phyloP scores from a whole-genome alignment of 345 rosid species.

The Combretum micranthum region DNA sequence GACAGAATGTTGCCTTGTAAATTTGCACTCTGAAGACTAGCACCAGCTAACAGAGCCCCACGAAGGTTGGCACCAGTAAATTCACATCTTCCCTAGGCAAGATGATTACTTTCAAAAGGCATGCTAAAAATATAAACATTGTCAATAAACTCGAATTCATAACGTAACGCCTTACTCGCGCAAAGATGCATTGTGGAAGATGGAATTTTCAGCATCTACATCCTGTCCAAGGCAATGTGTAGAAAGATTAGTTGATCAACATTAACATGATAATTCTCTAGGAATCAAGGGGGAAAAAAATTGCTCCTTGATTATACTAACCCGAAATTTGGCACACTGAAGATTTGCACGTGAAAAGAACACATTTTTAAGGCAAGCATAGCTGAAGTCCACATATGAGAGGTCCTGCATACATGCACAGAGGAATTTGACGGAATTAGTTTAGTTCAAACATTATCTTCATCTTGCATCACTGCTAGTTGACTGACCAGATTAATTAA shows the following conservation, averaged over 20 bases:
- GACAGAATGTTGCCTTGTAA: slow-evolving; percentile 50
- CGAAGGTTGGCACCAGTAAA: slow-evolving; percentile 84
- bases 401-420: slow-evolving; percentile 58
- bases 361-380: slow-evolving; percentile 72
- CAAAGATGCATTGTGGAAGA: slow-evolving; percentile 85
- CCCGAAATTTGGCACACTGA: slow-evolving; percentile 81
- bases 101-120: slow-evolving; percentile 18
- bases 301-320: slow-evolving; percentile 14
- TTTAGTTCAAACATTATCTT: not conserved
- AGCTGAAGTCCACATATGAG: slow-evolving; percentile 79
- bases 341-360: slow-evolving; percentile 92
- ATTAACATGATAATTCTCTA: not conserved
- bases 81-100: slow-evolving; percentile 83
- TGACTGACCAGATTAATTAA: not conserved
- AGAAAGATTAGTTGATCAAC: not conserved
- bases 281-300: not conserved
- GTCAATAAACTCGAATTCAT: not conserved
- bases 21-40: slow-evolving; percentile 94
- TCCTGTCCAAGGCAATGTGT: slow-evolving; percentile 29
- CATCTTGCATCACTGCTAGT: not conserved
- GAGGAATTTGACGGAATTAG: not conserved
- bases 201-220: slow-evolving; percentile 74
- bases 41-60: slow-evolving; percentile 80
- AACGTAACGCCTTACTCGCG: slow-evolving; percentile 62
- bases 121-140: not conserved